Evolutionary conservation across 495 filamentous ascomycete species (phyloP).

Genomic region (Neurospora intermedia): DNA sequence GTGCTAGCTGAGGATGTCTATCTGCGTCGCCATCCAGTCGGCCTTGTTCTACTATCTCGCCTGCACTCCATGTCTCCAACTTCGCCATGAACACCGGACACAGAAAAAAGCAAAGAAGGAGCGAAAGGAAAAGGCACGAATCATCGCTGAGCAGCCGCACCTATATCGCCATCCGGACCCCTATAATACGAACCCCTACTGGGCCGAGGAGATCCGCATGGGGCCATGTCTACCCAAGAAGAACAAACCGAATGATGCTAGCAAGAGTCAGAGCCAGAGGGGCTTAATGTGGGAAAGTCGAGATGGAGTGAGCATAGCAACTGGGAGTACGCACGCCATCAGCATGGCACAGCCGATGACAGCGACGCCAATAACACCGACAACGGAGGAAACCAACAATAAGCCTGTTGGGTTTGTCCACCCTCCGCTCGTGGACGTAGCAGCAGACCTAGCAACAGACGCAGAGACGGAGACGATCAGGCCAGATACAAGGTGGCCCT

Average conservation of each 20-base stretch:
- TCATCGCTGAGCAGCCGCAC: conserved; percentile 56
- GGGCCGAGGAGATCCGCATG: conserved; percentile 71
- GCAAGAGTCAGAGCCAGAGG: conserved; percentile 40
- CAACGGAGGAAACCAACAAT: neutral
- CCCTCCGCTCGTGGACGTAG: neutral
- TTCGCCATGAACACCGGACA: conserved; percentile 50
- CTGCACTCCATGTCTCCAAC: conserved; percentile 67
- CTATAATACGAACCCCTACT: conserved; percentile 75
- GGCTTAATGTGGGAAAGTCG: conserved; percentile 35
- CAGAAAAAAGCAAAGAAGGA: conserved; percentile 52
- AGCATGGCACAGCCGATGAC: conserved; percentile 16
- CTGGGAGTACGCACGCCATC: conserved; percentile 15
- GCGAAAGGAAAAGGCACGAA: conserved; percentile 46
- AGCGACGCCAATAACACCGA: neutral
- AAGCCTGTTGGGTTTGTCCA: neutral
- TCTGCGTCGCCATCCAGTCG: conserved; percentile 53
- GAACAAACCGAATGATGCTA: conserved; percentile 34
- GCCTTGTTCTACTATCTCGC: conserved; percentile 79
- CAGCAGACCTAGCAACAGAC: neutral
- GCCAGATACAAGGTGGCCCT: conserved; percentile 3
- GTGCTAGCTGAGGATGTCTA: conserved; percentile 35
- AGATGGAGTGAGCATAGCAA: conserved; percentile 23
- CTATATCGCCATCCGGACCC: conserved; percentile 70
- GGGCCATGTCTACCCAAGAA: conserved; percentile 65
- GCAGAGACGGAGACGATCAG: neutral